Conservation (phyloP, 805 yeast genomes). For the Candida taoyuanica region DNA sequence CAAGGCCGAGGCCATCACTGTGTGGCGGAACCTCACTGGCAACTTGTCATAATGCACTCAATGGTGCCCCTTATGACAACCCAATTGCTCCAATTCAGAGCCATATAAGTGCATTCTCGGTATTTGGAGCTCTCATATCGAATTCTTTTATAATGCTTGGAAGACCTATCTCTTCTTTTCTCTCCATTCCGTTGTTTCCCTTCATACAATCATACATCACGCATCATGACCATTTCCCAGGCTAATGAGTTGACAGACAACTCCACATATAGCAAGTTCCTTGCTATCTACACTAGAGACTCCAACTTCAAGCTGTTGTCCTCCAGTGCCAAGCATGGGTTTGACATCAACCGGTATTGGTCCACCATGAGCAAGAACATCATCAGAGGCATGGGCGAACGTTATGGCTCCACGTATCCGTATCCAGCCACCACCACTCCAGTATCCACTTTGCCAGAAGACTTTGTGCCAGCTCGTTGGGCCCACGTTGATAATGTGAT, state of each 20-base stretch:
- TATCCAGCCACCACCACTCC: conserved; percentile 4
- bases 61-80: too few species aligned
- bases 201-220: not conserved
- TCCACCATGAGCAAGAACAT: conserved; percentile 2
- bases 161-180: too few species aligned
- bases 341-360: conserved; percentile 30
- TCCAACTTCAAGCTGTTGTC: conserved; percentile 19
- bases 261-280: conserved; percentile 37
- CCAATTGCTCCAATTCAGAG: too few species aligned
- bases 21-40: too few species aligned
- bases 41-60: too few species aligned
- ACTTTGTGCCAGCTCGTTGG: conserved; percentile 14
- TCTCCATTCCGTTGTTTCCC: too few species aligned
- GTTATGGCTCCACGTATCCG: not conserved
- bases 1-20: too few species aligned
- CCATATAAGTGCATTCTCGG: too few species aligned
- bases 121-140: too few species aligned
- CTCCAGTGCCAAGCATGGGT: conserved; percentile 31
- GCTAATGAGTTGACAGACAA: conserved; percentile 15
- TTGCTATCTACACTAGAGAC: conserved; percentile 35
- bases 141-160: too few species aligned
- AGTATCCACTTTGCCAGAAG: conserved; percentile 5
- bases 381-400: not conserved
- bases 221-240: conserved; percentile 5
- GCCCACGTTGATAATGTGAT: conserved; percentile 23